Evolutionary conservation across 2,329 filamentous ascomycete species (phyloP).

Genomic region (Penicillium sp.): DNA sequence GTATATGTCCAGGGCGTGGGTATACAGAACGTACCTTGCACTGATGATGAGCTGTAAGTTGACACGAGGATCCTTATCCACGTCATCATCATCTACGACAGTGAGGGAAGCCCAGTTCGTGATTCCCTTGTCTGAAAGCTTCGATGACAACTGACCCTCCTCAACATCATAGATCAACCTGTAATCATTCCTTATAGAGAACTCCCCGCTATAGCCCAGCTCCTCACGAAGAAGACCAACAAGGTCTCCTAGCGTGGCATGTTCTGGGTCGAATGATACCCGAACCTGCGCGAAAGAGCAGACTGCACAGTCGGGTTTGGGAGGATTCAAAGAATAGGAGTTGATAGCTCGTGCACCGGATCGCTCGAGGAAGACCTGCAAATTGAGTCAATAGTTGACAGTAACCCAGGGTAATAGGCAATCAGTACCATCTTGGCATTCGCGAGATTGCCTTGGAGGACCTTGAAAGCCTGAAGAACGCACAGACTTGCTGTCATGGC

Average conservation of each 20-base stretch:
- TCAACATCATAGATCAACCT: no score
- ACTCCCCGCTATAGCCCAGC: slow-evolving; percentile 73
- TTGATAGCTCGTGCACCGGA: slow-evolving; percentile 57
- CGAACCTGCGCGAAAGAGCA: slow-evolving; percentile 70
- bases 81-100: slow-evolving; percentile 73
- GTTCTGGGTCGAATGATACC: slow-evolving; percentile 62
- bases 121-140: slow-evolving; percentile 71
- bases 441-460: slow-evolving; percentile 66
- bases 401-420: neutral
- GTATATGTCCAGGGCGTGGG: neutral
- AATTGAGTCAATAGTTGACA: neutral
- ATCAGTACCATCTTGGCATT: slow-evolving; percentile 65
- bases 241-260: slow-evolving; percentile 72
- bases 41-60: slow-evolving; percentile 65
- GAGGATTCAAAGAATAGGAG: slow-evolving; percentile 53
- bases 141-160: no score
- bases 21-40: slow-evolving; percentile 26
- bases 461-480: slow-evolving; percentile 87
- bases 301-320: slow-evolving; percentile 77
- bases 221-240: slow-evolving; percentile 67
- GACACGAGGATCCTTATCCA: slow-evolving; percentile 62
- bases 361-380: slow-evolving; percentile 70
- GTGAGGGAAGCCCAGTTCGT: slow-evolving; percentile 71
- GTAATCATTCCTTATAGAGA: no score
- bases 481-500: slow-evolving; percentile 92